Base-by-base conservation (phyloP, 805 yeast species). In the Huiozyma sinensis region DNA sequence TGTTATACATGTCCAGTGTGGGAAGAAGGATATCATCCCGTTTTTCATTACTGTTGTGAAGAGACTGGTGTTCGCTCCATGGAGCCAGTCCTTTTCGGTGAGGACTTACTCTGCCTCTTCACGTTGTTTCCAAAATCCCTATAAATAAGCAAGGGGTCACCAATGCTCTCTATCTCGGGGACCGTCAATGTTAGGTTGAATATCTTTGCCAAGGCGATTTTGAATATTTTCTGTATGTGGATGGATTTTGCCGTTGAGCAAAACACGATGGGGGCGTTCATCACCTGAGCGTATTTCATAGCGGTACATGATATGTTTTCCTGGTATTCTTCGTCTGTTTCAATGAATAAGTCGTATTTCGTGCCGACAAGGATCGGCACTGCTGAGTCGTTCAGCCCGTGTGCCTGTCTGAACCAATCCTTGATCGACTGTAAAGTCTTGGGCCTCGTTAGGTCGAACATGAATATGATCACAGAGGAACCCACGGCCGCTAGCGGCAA, bases 351-450 rank as follows among this genome's bases (percentile, higher is more conserved):
- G 58, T 89, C 97, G 63, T 83, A 89, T 59, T 89, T 89, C 1
- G 97, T 90, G 1, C 97, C 97, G 1, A 89, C 83, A 40, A 89
- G 68, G 46, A 89, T 77, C 3, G 97, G 95, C 37, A 89, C 83
- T 7, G 97, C 97, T 0, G 88, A 83, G 57, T 81, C 77, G 64
- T 89, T 89, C 58, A 85, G 79, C 0, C 94, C 94, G 41, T 94
- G 68, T 0, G 92, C 90, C 58, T 84, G 94, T 47, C 92, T 70
- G 60, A 86, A 89, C 97, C 97, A 89, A 56, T 87, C 95, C 56
- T 86, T 84, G 44, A 89, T 73, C 13, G 89, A 81, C 56, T 83
- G 83, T 41, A 89, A 69, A 0, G 95, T 85, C 13, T 86, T 75
- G 50, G 82, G 83, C 38, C 95, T 71, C 1, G 96, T 84, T 44